A percentile compares a stretch with the other conserved stretches of the same genome.
Conservation (phyloP, 495 filamentous ascomycete genomes). For the Penicillium malachiteum region DNA sequence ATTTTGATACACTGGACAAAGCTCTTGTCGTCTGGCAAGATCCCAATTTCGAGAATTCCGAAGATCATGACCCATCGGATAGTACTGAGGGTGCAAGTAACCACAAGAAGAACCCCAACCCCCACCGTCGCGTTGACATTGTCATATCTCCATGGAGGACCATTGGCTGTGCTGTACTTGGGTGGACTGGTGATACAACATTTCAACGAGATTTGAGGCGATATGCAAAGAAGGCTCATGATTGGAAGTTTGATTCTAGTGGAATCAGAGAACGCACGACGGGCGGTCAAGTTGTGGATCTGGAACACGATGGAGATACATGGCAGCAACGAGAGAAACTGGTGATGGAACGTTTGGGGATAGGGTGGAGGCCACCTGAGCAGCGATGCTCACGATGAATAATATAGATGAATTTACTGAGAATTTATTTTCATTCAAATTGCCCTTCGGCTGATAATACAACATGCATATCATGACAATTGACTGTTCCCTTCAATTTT, state of each 20-base stretch:
- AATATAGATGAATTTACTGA: not conserved
- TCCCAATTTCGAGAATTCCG: slow-evolving; percentile 40
- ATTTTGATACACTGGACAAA: slow-evolving; percentile 87
- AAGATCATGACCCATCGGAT: not conserved
- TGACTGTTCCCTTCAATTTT: too few relatives aligned
- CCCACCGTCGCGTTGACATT: slow-evolving; percentile 87
- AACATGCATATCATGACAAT: too few relatives aligned
- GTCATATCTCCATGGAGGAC: slow-evolving; percentile 88
- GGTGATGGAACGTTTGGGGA: slow-evolving; percentile 75
- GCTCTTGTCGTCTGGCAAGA: slow-evolving; percentile 93
- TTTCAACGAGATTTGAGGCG: slow-evolving; percentile 84
- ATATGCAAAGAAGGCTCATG: slow-evolving; percentile 70
- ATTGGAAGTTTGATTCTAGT: slow-evolving; percentile 88
- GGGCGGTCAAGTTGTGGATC: slow-evolving; percentile 64
- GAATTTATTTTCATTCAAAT: not conserved
- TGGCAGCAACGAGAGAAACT: slow-evolving; percentile 72
- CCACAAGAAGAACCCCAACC: slow-evolving; percentile 55
- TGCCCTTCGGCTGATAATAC: too few relatives aligned
- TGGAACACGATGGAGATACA: slow-evolving; percentile 54
- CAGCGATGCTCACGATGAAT: slow-evolving; percentile 67
- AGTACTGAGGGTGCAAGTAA: not conserved
- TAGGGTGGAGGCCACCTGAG: slow-evolving; percentile 70
- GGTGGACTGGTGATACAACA: slow-evolving; percentile 85
- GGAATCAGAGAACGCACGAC: slow-evolving; percentile 69
- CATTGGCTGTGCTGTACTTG: slow-evolving; percentile 80